A percentile compares a stretch with the other conserved stretches of the same genome.
Evolutionary conservation across 1,284 basidiomycete species (phyloP).

Genomic region (Leccinum cinnamomeum): DNA sequence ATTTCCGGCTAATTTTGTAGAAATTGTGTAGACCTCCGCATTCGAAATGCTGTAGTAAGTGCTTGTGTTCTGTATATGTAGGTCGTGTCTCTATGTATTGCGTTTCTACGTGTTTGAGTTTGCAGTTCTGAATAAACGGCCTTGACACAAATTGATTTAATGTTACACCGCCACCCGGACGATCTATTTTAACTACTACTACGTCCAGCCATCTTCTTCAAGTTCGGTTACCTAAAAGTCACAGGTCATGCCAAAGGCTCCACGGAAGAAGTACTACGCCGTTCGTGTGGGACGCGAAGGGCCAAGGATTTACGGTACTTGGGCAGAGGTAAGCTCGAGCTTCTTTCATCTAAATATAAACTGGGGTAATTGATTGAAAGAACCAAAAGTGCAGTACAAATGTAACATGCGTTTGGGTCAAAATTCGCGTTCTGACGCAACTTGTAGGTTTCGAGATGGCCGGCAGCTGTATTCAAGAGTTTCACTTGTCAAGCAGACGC

Average conservation of each 20-base stretch:
- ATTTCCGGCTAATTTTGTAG: conserved; percentile 68
- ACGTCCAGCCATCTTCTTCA: background rate
- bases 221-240: background rate
- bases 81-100: background rate
- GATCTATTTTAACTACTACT: background rate
- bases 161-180: background rate
- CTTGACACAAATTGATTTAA: no score
- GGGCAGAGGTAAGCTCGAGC: conserved; percentile 49
- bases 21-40: conserved; percentile 41
- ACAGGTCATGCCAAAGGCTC: conserved; percentile 34
- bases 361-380: conserved; percentile 2
- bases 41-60: background rate
- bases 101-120: background rate
- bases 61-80: background rate
- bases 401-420: conserved; percentile 21
- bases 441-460: conserved; percentile 48
- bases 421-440: conserved; percentile 4
- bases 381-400: conserved; percentile 42
- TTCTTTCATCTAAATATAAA: background rate
- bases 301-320: conserved; percentile 51
- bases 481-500: conserved; percentile 45
- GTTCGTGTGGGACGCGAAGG: conserved; percentile 54
- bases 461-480: conserved; percentile 49
- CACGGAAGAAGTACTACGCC: conserved; percentile 53
- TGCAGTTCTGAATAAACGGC: no score